These are phyloP conservation scores for Aspergillus affinis DNA, from an alignment of 495 filamentous ascomycete genomes.

Conservation along the genomic window DNA sequence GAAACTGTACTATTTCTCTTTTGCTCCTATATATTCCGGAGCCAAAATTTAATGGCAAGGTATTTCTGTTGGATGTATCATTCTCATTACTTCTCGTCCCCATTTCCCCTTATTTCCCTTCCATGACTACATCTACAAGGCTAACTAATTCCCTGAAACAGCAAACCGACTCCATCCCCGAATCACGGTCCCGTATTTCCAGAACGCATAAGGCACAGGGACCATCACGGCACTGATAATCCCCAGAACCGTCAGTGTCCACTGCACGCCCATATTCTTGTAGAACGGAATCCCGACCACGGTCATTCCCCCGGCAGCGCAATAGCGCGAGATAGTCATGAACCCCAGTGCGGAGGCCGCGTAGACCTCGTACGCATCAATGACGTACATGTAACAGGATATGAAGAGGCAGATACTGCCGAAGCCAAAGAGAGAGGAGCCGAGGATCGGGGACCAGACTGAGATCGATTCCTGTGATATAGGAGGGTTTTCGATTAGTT, in stretches of 20 bases:
- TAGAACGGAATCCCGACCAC: conserved; percentile 50
- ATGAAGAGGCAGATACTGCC: conserved; percentile 52
- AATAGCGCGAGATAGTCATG: conserved; percentile 50
- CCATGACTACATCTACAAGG: no score
- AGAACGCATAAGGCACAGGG: conserved; percentile 54
- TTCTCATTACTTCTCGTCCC: no score
- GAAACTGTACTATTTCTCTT: no score
- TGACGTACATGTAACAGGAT: conserved; percentile 52
- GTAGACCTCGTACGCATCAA: conserved; percentile 49
- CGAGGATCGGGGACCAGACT: conserved; percentile 51
- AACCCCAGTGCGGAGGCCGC: conserved; percentile 44
- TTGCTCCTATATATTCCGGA: no score
- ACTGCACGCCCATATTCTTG: conserved; percentile 52
- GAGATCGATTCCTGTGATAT: conserved; percentile 32
- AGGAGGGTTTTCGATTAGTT: no score
- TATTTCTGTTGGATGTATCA: no score
- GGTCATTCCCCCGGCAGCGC: conserved; percentile 48
- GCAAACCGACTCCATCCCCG: conserved; percentile 48
- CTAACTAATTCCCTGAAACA: conserved; percentile 6
- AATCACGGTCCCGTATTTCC: conserved; percentile 47
- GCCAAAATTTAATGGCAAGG: no score
- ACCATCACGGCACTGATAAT: conserved; percentile 46
- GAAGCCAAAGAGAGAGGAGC: conserved; percentile 50
- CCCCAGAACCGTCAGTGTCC: conserved; percentile 54
- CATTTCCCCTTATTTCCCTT: no score